phyloP scores from a whole-genome alignment of 352 stramenopile genomes.

The Achlya hypogyna region DNA sequence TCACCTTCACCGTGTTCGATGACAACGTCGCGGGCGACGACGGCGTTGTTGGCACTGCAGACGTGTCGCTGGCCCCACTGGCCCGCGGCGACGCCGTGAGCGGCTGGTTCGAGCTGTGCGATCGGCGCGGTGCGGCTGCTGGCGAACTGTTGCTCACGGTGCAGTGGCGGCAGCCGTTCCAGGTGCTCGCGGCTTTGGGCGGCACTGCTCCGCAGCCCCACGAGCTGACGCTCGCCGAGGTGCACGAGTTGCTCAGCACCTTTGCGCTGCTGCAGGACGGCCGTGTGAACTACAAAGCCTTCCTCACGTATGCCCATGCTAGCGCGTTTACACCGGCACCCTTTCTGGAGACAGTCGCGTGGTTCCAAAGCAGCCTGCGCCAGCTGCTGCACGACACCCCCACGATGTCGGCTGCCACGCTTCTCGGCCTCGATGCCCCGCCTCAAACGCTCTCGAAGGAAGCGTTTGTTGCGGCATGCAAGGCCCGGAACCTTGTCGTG shows the following conservation, averaged over 20 bases:
- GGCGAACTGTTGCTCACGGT: constrained; percentile 66
- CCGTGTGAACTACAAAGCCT: constrained; percentile 61
- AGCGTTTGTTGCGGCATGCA: constrained; percentile 22
- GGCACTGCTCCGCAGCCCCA: constrained; percentile 28
- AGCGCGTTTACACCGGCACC: constrained; percentile 48
- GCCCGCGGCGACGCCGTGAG: constrained; percentile 55
- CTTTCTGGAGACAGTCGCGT: constrained; percentile 52
- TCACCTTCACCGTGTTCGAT: constrained; percentile 84
- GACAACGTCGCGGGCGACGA: constrained; percentile 48
- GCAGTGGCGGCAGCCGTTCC: constrained; percentile 69
- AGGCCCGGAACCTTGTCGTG: not conserved
- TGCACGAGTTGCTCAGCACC: constrained; percentile 48
- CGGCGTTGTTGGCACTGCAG: constrained; percentile 64
- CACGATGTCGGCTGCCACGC: not conserved
- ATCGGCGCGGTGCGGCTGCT: constrained; percentile 40
- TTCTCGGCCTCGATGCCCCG: not conserved
- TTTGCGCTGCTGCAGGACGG: constrained; percentile 54
- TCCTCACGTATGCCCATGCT: constrained; percentile 47
- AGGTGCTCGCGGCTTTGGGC: constrained; percentile 46
- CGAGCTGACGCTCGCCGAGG: constrained; percentile 57
- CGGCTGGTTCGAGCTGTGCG: constrained; percentile 61
- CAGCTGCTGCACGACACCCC: not conserved
- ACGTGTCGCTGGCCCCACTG: constrained; percentile 56
- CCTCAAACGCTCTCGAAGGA: constrained; percentile 31
- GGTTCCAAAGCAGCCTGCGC: constrained; percentile 33